These are phyloP conservation scores for Stephania japonica DNA, from an alignment of 164 flowering plant species.

Conservation along the genomic window DNA sequence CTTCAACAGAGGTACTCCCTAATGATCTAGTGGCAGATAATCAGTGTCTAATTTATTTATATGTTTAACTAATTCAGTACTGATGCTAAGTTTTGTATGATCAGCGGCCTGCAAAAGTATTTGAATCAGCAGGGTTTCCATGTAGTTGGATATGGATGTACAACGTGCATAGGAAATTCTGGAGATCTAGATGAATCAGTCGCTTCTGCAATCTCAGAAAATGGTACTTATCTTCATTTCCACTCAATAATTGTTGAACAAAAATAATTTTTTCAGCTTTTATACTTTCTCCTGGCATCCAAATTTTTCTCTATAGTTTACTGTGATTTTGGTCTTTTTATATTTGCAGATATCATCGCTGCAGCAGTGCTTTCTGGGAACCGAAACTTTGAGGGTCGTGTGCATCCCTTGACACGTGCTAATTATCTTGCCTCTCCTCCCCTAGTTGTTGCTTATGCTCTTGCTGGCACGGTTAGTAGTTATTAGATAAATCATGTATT, in stretches of 20 bases:
- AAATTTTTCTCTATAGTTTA: background rate
- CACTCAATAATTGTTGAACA: background rate
- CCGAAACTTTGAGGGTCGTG: constrained; percentile 93
- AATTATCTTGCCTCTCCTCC: constrained; percentile 99
- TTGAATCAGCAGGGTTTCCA: constrained; percentile 66
- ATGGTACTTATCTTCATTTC: constrained; percentile 37
- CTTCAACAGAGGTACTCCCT: constrained; percentile 50
- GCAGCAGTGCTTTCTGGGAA: constrained; percentile 98
- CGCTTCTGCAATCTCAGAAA: constrained; percentile 62
- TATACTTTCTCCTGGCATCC: background rate
- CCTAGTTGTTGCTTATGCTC: constrained; percentile 92
- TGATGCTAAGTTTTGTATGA: constrained; percentile 12
- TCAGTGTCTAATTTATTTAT: background rate
- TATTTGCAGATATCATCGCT: constrained; percentile 66
- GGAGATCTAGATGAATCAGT: constrained; percentile 80
- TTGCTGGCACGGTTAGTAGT: constrained; percentile 79
- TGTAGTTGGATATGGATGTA: constrained; percentile 89
- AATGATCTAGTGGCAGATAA: background rate
- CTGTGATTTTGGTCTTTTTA: constrained; percentile 1
- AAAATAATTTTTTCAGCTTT: background rate
- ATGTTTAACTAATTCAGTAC: background rate
- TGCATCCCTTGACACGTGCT: constrained; percentile 92
- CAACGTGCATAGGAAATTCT: constrained; percentile 88
- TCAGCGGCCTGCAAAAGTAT: constrained; percentile 77
- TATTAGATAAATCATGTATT: too few relatives aligned